Evolutionary conservation across 139 green algal genomes (phyloP).

Genomic region (Pseudopediastrum boryanum): DNA sequence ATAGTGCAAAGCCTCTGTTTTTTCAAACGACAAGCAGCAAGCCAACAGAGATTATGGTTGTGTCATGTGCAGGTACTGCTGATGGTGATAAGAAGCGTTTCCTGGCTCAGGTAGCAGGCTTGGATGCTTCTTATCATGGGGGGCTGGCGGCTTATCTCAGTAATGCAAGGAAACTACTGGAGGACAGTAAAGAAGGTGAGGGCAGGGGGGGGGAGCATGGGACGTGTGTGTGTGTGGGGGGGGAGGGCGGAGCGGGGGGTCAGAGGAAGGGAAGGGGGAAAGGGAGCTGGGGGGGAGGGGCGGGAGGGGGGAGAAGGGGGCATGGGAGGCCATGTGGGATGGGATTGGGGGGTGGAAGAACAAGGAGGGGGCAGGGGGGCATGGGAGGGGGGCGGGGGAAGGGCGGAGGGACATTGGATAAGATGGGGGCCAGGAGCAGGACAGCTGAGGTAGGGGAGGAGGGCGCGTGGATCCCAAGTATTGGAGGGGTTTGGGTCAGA

Average conservation of each 20-base stretch:
- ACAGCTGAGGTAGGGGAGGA: no score
- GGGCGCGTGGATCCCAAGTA: no score
- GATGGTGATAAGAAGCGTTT: slow-evolving; percentile 64
- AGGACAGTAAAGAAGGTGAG: slow-evolving; percentile 79
- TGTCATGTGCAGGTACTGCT: slow-evolving; percentile 21
- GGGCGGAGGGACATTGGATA: no score
- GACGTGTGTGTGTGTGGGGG: background rate
- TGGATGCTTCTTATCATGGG: slow-evolving; percentile 85
- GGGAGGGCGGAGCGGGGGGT: background rate
- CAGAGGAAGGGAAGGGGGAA: background rate
- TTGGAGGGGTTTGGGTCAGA: no score
- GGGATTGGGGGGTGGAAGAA: no score
- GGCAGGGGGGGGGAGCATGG: background rate
- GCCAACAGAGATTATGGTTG: background rate
- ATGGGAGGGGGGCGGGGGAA: no score
- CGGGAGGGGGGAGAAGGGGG: no score
- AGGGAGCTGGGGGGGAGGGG: background rate
- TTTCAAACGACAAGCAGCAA: background rate
- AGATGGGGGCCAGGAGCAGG: no score
- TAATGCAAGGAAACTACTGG: slow-evolving; percentile 88
- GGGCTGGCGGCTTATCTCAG: slow-evolving; percentile 85
- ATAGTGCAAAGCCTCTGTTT: background rate
- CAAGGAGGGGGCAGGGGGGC: no score
- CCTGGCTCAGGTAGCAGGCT: slow-evolving; percentile 63
- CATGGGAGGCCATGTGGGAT: no score